Percentiles rank a stretch among this genome's conserved stretches.
These are phyloP conservation scores for Hyaloscypha hepaticicola DNA, from an alignment of 495 filamentous ascomycete genomes.

Conservation along the genomic window DNA sequence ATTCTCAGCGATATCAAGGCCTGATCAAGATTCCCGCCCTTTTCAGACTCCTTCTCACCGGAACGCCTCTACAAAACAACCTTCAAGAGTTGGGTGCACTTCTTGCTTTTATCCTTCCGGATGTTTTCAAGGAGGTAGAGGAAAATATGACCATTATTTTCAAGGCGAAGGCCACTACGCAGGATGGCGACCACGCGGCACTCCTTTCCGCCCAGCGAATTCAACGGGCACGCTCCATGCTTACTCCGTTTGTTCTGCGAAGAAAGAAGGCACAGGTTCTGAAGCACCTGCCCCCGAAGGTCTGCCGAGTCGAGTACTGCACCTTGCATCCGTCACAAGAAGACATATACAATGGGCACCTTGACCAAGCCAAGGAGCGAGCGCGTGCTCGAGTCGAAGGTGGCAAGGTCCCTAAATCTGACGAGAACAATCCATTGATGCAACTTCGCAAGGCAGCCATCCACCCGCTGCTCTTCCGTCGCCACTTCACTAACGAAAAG, in stretches of 20 bases:
- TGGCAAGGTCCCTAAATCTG: slow-evolving; percentile 36
- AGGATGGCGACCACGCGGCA: slow-evolving; percentile 68
- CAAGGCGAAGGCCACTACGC: slow-evolving; percentile 83
- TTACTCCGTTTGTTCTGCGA: slow-evolving; percentile 91
- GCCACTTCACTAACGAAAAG: slow-evolving; percentile 68
- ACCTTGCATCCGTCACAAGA: slow-evolving; percentile 68
- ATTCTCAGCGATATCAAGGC: slow-evolving; percentile 75
- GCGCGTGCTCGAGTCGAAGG: slow-evolving; percentile 35
- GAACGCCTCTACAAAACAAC: slow-evolving; percentile 95
- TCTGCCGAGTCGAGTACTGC: slow-evolving; percentile 72
- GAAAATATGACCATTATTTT: slow-evolving; percentile 82
- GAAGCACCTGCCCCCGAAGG: slow-evolving; percentile 81
- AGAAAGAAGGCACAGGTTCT: slow-evolving; percentile 95
- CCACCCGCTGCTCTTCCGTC: slow-evolving; percentile 83
- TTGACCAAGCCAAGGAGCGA: slow-evolving; percentile 37
- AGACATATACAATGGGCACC: slow-evolving; percentile 64
- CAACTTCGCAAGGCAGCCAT: slow-evolving; percentile 89
- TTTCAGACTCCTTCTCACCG: slow-evolving; percentile 85
- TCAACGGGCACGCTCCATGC: slow-evolving; percentile 80
- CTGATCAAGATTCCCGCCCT: slow-evolving; percentile 73
- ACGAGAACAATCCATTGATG: slow-evolving; percentile 77
- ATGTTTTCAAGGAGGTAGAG: slow-evolving; percentile 69
- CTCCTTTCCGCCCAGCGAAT: slow-evolving; percentile 85
- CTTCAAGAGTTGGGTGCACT: slow-evolving; percentile 86
- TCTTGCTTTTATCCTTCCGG: slow-evolving; percentile 86